Conservation (phyloP, 2,329 filamentous ascomycete species). For the Lojkania enalia region DNA sequence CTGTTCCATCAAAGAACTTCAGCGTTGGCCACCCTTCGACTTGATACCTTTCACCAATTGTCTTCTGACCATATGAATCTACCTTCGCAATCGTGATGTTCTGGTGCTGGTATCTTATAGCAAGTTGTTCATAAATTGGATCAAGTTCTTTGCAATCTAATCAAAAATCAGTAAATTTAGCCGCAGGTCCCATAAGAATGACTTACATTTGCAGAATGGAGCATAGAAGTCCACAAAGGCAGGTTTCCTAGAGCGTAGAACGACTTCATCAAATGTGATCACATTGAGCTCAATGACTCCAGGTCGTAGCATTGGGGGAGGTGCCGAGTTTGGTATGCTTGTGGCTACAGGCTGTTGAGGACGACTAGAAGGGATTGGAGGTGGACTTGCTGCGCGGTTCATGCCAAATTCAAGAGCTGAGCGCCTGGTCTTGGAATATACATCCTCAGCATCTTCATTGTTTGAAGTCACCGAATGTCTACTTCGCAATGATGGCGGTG, state of each 20-base stretch:
- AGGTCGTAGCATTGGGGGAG: background rate
- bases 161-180: background rate
- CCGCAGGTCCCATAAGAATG: background rate
- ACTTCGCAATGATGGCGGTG: background rate
- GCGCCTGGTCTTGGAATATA: background rate
- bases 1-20: background rate
- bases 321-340: background rate
- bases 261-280: background rate
- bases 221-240: background rate
- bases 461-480: background rate
- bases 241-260: background rate
- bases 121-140: background rate
- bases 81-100: background rate
- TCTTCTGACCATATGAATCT: background rate
- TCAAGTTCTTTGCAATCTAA: background rate
- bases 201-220: background rate
- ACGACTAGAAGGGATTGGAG: background rate
- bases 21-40: background rate
- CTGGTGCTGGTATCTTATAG: background rate
- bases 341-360: background rate
- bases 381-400: background rate
- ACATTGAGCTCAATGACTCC: background rate
- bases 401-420: conserved; percentile 1
- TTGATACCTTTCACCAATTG: background rate
- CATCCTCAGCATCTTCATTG: background rate